Conservation (phyloP, 176 grass and related monocot genomes). For the Avena eriantha region DNA sequence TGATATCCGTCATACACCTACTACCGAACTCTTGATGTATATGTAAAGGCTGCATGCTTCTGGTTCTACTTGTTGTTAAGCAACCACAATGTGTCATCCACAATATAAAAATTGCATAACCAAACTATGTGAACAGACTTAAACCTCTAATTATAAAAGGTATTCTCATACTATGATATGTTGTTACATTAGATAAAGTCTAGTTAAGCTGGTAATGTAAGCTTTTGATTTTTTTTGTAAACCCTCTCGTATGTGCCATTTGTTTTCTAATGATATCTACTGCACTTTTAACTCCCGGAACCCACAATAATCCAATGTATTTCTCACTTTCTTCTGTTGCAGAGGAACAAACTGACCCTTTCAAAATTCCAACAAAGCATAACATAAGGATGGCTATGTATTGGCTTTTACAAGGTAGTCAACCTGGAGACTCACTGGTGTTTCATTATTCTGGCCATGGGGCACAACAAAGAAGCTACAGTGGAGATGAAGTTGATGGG, state of each 20-base stretch:
- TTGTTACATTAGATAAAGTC: slow-evolving; percentile 14
- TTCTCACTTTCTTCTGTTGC: slow-evolving; percentile 50
- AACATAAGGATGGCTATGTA: slow-evolving; percentile 97
- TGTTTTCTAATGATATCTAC: slow-evolving; percentile 20
- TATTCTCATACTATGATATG: background rate
- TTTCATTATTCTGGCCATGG: slow-evolving; percentile 99
- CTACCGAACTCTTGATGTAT: background rate
- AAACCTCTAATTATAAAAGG: background rate
- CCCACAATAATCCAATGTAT: background rate
- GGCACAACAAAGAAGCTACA: slow-evolving; percentile 91
- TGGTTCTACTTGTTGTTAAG: slow-evolving; percentile 22
- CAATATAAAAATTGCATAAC: slow-evolving; percentile 3
- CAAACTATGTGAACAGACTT: slow-evolving; percentile 1
- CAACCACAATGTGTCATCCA: background rate
- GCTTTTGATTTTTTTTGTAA: slow-evolving; percentile 18
- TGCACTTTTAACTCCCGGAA: background rate
- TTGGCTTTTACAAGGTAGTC: slow-evolving; percentile 96
- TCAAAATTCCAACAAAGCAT: slow-evolving; percentile 81
- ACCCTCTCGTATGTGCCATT: background rate
- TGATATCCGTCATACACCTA: slow-evolving; percentile 18
- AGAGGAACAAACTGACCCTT: slow-evolving; percentile 96
- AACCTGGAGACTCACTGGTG: slow-evolving; percentile 92
- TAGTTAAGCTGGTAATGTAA: slow-evolving; percentile 1
- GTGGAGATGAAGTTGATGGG: slow-evolving; percentile 85
- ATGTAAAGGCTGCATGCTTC: background rate